These are phyloP conservation scores for Scenedesmus sp. DNA, from an alignment of 163 green algal genomes.

Conservation along the genomic window DNA sequence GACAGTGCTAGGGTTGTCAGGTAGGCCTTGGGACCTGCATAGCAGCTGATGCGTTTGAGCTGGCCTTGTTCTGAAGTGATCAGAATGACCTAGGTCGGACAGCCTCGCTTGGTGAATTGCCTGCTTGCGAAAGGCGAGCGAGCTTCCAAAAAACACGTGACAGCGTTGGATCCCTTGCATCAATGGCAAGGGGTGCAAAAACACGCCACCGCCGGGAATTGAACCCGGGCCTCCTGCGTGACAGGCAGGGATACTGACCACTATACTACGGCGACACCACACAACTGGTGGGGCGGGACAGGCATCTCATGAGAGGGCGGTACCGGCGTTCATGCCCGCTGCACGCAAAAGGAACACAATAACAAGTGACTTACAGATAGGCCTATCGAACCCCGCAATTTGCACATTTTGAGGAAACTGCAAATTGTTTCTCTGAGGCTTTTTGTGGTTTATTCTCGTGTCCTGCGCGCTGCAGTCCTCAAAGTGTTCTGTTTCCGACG, in stretches of 20 bases:
- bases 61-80: neutral
- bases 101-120: too few species aligned
- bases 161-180: neutral
- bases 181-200: neutral
- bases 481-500: too few species aligned
- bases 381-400: neutral
- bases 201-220: constrained; percentile 41
- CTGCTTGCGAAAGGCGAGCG: too few species aligned
- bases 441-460: too few species aligned
- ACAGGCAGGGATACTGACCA: constrained; percentile 49
- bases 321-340: neutral
- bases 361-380: neutral
- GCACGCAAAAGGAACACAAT: neutral
- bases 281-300: neutral
- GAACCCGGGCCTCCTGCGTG: constrained; percentile 45
- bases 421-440: too few species aligned
- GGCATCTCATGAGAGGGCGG: neutral
- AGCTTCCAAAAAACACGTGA: too few species aligned
- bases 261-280: constrained; percentile 46
- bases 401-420: too few species aligned
- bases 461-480: too few species aligned
- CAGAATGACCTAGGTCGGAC: too few species aligned
- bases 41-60: neutral
- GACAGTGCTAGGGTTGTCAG: too few species aligned
- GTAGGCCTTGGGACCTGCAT: neutral